Evolutionary conservation across 306 rosid species (phyloP), one percentile per base, ranked within the genome.

Genomic region (Cotoneaster glaucophyllus): DNA sequence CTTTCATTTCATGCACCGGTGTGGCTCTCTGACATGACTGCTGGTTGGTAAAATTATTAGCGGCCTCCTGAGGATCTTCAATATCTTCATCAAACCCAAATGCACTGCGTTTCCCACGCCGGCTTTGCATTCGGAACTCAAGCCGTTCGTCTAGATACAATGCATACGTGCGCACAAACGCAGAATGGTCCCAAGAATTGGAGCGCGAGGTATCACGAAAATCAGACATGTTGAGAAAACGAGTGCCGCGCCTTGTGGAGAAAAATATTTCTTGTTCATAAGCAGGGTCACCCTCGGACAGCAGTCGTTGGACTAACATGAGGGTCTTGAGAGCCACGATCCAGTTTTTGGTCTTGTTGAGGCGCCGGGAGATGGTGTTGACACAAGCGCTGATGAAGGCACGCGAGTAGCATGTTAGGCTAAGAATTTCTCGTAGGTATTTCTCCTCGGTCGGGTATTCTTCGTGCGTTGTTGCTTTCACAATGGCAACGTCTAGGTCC

Each of bases 261-360:
- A 95, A 95, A 81, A 92, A 95, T 18, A 95, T 88, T 67, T 95
- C 99, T 37, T 92, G 97, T 75, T 95, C 98, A n/a, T 92, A 95
- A 0, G 98, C 98, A 0, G 97, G 98, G 75, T 95, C 98, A 1
- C 98, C 98, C 29, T 95, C 98, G 4, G 81, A 45, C 2, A 95
- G 41, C 24, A 95, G 78, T 50, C 98, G 81, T 39, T 95, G 97
- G 45, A 95, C 84, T 72, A 95, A 66, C 58, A 90, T 52, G 0
- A 95, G 89, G 8, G 93, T 86, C 69, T 95, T 95, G 59, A 95
- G 75, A 13, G 91, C 97, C 28, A 95, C 98, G 0, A 87, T 85
- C 97, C 98, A 95, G 64, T 81, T 90, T 32, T 28, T 82, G 1
- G 98, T 95, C 84, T 95, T 95, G 91, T 78, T 95, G 26, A 95